Base-by-base conservation (phyloP, 1,284 basidiomycete genomes). In the Mycosarcoma mackinlayi region DNA sequence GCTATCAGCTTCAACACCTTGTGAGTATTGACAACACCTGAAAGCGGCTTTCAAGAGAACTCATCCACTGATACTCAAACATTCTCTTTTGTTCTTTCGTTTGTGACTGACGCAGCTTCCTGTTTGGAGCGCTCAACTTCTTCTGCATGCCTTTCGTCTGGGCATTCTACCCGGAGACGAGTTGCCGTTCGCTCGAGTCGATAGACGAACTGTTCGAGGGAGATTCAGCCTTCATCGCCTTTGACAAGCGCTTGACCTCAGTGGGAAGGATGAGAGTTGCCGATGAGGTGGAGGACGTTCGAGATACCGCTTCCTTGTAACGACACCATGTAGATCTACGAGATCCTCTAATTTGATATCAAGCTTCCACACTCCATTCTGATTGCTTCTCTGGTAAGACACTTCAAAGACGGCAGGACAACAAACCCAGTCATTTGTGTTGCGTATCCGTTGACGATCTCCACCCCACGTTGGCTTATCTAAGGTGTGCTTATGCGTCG, bases 71-170 rank as follows among this genome's bases (percentile, higher is more conserved):
- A 41, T 24, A 44, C 41, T 44, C 6, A 13, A n/a, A 38, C 16
- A 4, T 42, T 31, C 13, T 24, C 23, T 11, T 21, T 30, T 24
- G 5, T n/a, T 16, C 11, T 16, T 35, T 35, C 4, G 16, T 16
- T 16, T n/a, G n/a, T 33, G 19, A 33, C 13, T 18, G 14, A 16
- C 23, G 38, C 30, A 58, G 56, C 45, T 61, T 54, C 53, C 27
- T 67, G 39, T 61, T 67, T 35, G 64, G 57, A 11, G 58, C 58
- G 11, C 53, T 61, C 28, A 57, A 67, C 34, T 56, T 67, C 35
- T 67, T 67, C 42, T 67, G 64, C 31, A 51, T 61, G 42, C 64
- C 52, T 1, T 67, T 67, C 18, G 39, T 61, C 3, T 67, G 58
- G 53, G 53, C 52, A 3, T 61, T 67, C 38, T 67, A 61, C 28